A percentile compares a stretch with the other conserved stretches of the same genome.
Conservation (phyloP, 495 filamentous ascomycete species). For the Rusavskia elegans region DNA sequence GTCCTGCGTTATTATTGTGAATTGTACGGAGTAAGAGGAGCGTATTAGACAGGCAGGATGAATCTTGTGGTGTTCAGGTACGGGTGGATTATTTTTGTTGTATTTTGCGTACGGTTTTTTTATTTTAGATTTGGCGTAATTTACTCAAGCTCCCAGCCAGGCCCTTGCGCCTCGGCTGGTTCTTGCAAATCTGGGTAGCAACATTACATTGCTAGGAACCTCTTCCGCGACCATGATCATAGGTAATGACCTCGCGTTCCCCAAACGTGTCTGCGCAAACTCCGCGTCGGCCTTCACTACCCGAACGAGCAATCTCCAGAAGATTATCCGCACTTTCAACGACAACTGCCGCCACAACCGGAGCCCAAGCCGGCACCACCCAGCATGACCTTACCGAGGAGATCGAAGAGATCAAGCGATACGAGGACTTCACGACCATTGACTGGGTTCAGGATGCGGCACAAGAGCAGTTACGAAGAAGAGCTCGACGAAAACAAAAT, state of each 20-base stretch:
- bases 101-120: too few species aligned
- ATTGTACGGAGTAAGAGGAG: too few species aligned
- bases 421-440: slow-evolving; percentile 97
- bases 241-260: slow-evolving; percentile 51
- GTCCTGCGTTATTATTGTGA: too few species aligned
- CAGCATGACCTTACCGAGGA: slow-evolving; percentile 68
- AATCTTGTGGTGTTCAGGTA: too few species aligned
- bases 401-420: slow-evolving; percentile 94
- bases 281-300: slow-evolving; percentile 40
- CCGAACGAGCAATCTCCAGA: slow-evolving; percentile 41
- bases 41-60: too few species aligned
- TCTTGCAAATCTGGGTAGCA: too few species aligned
- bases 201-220: not conserved
- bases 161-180: too few species aligned
- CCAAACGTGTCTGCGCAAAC: slow-evolving; percentile 36
- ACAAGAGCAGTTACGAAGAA: slow-evolving; percentile 69
- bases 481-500: slow-evolving; percentile 54
- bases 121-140: too few species aligned
- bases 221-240: slow-evolving; percentile 11
- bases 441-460: slow-evolving; percentile 98
- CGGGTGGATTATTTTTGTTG: too few species aligned
- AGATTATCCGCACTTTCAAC: slow-evolving; percentile 58
- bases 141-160: too few species aligned
- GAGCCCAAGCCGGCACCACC: slow-evolving; percentile 23
- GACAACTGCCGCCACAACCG: slow-evolving; percentile 25